These are phyloP conservation scores for Microcos paniculata DNA, from an alignment of 345 rosid species.

Conservation along the genomic window DNA sequence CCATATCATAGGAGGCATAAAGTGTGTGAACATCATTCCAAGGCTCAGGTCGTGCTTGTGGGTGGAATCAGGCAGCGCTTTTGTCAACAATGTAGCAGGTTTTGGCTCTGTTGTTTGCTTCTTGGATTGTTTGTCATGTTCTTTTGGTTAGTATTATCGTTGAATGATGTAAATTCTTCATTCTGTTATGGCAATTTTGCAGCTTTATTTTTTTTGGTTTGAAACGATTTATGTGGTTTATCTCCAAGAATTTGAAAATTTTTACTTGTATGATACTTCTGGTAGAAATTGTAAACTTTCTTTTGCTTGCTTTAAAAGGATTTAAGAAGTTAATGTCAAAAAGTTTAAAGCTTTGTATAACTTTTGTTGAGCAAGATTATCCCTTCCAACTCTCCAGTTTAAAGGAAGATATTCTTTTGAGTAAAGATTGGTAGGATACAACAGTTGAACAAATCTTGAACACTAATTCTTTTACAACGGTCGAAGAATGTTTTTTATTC, in stretches of 20 bases:
- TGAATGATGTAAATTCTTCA: neutral
- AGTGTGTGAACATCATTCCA: conserved; percentile 79
- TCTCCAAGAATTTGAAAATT: neutral
- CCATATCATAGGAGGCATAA: conserved; percentile 67
- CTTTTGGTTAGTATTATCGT: neutral
- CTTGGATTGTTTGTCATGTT: neutral
- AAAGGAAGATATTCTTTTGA: neutral
- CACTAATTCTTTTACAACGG: neutral
- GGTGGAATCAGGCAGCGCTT: conserved; percentile 64
- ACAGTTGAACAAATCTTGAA: conserved; percentile 11
- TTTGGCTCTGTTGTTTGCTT: neutral
- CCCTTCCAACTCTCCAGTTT: neutral
- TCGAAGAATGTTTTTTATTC: neutral
- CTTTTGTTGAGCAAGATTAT: neutral
- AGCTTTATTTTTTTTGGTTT: neutral
- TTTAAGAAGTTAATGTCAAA: neutral
- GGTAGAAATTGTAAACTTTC: neutral
- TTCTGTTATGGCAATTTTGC: neutral
- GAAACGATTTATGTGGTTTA: neutral
- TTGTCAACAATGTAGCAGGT: conserved; percentile 94
- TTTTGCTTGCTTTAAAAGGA: neutral
- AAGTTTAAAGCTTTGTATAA: neutral
- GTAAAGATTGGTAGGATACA: neutral
- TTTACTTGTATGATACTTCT: neutral
- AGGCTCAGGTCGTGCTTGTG: conserved; percentile 62